Conservation (phyloP, 2,329 filamentous ascomycete genomes). For the Eutypa lata region DNA sequence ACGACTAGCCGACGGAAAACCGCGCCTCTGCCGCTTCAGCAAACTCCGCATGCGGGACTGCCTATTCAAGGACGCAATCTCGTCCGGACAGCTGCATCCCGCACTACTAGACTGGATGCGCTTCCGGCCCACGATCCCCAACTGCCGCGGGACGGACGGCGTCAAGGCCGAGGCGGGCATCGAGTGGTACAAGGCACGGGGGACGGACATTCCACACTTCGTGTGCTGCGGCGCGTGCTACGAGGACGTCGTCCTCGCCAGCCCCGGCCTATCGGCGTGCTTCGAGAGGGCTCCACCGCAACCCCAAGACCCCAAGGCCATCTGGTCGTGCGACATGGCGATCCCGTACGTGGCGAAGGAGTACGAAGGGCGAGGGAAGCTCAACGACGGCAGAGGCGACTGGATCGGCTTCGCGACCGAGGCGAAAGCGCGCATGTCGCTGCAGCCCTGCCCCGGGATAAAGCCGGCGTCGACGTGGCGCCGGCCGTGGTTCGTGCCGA, state of each 20-base stretch:
- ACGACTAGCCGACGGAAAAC: slow-evolving; percentile 17
- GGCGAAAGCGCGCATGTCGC: slow-evolving; percentile 22
- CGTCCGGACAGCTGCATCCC: slow-evolving; percentile 19
- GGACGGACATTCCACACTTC: slow-evolving; percentile 12
- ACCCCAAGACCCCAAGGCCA: slow-evolving; percentile 8
- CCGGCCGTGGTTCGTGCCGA: slow-evolving; percentile 31
- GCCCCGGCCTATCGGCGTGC: slow-evolving; percentile 3
- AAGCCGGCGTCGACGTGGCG: slow-evolving; percentile 16
- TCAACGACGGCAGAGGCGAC: slow-evolving; percentile 15
- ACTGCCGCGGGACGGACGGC: slow-evolving; percentile 16
- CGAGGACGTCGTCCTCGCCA: slow-evolving; percentile 15
- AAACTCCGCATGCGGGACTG: slow-evolving; percentile 30
- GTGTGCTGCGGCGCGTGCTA: slow-evolving; percentile 20
- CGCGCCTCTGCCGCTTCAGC: slow-evolving; percentile 27
- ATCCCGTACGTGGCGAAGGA: slow-evolving; percentile 27
- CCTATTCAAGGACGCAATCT: slow-evolving; percentile 31
- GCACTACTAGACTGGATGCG: slow-evolving; percentile 30
- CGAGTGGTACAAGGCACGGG: slow-evolving; percentile 15
- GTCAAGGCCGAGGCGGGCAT: slow-evolving; percentile 12
- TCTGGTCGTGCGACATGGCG: slow-evolving; percentile 31
- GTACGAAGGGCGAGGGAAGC: slow-evolving; percentile 20
- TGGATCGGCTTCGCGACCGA: slow-evolving; percentile 33
- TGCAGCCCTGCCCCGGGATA: slow-evolving; percentile 25
- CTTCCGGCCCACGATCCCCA: slow-evolving; percentile 9
- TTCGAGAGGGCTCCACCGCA: slow-evolving; percentile 6